A percentile compares a stretch with the other conserved stretches of the same genome.
phyloP scores from a whole-genome alignment of 352 stramenopile genomes.

The Phytophthora multivora region DNA sequence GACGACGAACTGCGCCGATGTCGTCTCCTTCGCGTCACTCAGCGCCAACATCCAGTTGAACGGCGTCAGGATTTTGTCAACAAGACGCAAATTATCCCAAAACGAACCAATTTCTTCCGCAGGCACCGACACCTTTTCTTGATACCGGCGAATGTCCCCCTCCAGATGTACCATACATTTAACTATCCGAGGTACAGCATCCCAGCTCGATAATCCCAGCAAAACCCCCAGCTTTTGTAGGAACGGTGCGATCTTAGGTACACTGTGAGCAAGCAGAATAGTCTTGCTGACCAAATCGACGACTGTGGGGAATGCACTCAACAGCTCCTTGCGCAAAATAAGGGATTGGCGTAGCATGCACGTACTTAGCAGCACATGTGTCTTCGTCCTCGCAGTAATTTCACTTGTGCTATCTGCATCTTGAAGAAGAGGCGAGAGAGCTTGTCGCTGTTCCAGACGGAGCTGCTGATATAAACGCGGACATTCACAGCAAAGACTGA shows the following conservation, averaged over 20 bases:
- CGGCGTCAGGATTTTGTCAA: constrained; percentile 45
- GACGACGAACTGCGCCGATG: constrained; percentile 47
- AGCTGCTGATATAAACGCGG: constrained; percentile 17
- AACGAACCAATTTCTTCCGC: constrained; percentile 26
- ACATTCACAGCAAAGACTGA: constrained; percentile 31
- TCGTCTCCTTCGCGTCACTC: constrained; percentile 38
- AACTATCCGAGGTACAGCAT: constrained; percentile 21
- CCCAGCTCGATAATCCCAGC: constrained; percentile 21
- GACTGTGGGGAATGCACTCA: constrained; percentile 19
- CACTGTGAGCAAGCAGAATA: constrained; percentile 21
- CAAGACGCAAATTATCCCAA: constrained; percentile 37
- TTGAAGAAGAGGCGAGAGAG: constrained; percentile 7
- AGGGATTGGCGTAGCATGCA: constrained; percentile 41
- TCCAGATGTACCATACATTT: constrained; percentile 37
- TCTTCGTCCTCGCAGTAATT: neutral
- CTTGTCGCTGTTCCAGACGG: constrained; percentile 7
- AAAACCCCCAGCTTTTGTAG: constrained; percentile 3
- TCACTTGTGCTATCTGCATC: constrained; percentile 5
- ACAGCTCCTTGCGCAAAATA: constrained; percentile 30
- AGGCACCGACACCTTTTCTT: constrained; percentile 12
- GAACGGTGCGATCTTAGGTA: constrained; percentile 25
- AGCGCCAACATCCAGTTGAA: constrained; percentile 52
- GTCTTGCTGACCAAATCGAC: constrained; percentile 20
- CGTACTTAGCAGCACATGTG: constrained; percentile 25
- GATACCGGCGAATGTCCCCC: constrained; percentile 25